These are phyloP conservation scores for Chlorella sp. DNA, from an alignment of 139 green algal genomes.

Conservation along the genomic window DNA sequence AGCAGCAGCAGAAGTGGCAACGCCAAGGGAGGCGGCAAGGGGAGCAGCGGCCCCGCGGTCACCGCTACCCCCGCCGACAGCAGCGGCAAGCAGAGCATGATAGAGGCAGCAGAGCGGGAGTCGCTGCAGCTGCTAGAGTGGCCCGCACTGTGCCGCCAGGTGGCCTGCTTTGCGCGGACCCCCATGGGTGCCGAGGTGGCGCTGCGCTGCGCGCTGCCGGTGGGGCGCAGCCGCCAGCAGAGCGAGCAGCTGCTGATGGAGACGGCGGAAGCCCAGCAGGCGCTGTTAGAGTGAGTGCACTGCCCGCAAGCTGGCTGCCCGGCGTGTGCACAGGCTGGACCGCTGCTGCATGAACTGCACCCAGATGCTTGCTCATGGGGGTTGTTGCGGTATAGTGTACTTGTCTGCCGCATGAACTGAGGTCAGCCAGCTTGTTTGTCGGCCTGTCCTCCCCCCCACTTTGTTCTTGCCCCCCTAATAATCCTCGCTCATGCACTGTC, in stretches of 20 bases:
- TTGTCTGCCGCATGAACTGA: background rate
- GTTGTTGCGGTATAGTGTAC: background rate
- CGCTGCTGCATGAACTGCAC: background rate
- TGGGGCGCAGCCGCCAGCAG: constrained; percentile 58
- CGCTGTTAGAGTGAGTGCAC: background rate
- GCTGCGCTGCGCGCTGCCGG: constrained; percentile 37
- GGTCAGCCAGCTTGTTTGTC: background rate
- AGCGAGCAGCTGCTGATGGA: constrained; percentile 77
- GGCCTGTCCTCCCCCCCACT: no score
- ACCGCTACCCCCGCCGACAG: background rate
- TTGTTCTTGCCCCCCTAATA: no score
- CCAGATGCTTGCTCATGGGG: no score
- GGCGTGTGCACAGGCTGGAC: background rate
- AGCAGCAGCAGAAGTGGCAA: background rate
- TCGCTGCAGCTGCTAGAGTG: constrained; percentile 77
- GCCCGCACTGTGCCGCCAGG: constrained; percentile 75
- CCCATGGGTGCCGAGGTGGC: constrained; percentile 65
- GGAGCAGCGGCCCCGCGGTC: background rate
- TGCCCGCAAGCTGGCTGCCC: background rate
- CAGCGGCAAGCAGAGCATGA: background rate
- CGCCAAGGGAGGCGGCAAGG: no score
- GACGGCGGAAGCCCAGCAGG: constrained; percentile 70
- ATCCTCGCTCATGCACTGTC: no score
- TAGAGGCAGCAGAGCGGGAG: constrained; percentile 41
- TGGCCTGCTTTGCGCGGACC: constrained; percentile 77